Percentiles rank a stretch among this genome's conserved stretches.
Evolutionary conservation across 2,329 filamentous ascomycete species (phyloP).

Genomic region (Alternaria triticimaculans): DNA sequence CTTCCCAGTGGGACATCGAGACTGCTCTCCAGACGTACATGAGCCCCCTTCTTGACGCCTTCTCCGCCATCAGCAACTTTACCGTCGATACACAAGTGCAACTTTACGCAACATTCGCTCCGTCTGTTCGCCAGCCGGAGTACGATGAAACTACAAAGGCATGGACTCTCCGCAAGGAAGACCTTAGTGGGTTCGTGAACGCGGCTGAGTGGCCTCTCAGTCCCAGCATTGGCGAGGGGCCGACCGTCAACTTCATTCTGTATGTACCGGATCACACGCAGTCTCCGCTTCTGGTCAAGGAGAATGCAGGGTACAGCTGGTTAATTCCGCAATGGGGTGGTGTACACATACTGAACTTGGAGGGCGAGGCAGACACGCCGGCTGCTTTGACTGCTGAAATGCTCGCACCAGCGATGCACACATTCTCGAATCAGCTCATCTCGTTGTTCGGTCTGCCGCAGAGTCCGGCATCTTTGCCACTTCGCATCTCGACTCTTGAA

Average conservation of each 20-base stretch:
- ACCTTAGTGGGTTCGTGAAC: constrained; percentile 94
- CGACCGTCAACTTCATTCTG: constrained; percentile 94
- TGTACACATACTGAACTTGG: constrained; percentile 71
- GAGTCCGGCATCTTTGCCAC: constrained; percentile 76
- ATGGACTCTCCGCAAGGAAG: constrained; percentile 78
- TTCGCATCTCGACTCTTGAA: constrained; percentile 82
- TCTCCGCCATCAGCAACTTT: constrained; percentile 88
- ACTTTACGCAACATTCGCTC: constrained; percentile 77
- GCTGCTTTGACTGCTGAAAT: constrained; percentile 67
- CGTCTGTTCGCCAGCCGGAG: constrained; percentile 65
- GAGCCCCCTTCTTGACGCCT: constrained; percentile 77
- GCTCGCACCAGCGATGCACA: constrained; percentile 81
- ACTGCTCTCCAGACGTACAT: constrained; percentile 81
- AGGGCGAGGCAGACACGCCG: constrained; percentile 41
- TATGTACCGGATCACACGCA: constrained; percentile 78
- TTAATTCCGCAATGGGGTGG: constrained; percentile 96
- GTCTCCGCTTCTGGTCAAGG: constrained; percentile 66
- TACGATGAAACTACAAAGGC: constrained; percentile 62
- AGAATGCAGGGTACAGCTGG: constrained; percentile 76
- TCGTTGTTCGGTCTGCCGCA: constrained; percentile 85
- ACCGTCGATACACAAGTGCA: constrained; percentile 97
- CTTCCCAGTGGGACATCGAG: constrained; percentile 92
- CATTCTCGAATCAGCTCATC: constrained; percentile 88
- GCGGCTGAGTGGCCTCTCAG: constrained; percentile 97
- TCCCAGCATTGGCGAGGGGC: constrained; percentile 89